phyloP scores from a whole-genome alignment of 2,329 filamentous ascomycete species.

The Tolypocladium ovalisporum region DNA sequence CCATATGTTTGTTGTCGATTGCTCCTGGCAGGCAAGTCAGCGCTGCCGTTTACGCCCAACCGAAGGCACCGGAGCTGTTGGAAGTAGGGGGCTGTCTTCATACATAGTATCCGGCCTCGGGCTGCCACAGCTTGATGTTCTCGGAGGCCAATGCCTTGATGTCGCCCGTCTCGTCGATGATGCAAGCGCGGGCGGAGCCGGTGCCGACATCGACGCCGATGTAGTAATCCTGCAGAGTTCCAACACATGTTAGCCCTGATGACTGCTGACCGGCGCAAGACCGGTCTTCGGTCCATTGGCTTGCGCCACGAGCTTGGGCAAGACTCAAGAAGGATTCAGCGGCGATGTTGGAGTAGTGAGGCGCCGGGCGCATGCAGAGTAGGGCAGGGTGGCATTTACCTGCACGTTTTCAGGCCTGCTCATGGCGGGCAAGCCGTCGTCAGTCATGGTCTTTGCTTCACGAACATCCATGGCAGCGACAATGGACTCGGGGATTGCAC shows the following conservation, averaged over 20 bases:
- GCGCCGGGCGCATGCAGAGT: neutral
- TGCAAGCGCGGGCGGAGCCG: constrained; percentile 87
- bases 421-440: constrained; percentile 11
- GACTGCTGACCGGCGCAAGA: neutral
- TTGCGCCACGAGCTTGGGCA: neutral
- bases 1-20: constrained; percentile 98
- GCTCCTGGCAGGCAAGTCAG: constrained; percentile 47
- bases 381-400: constrained; percentile 10
- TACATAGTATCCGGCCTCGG: constrained; percentile 65
- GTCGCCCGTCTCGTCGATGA: constrained; percentile 85
- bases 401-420: constrained; percentile 22
- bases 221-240: constrained; percentile 38
- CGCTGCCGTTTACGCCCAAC: neutral
- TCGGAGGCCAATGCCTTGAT: constrained; percentile 68
- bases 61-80: neutral
- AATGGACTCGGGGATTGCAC: neutral
- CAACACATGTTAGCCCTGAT: neutral
- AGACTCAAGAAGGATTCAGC: neutral
- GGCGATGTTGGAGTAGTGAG: neutral
- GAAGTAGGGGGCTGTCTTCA: constrained; percentile 10
- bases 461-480: constrained; percentile 3
- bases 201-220: constrained; percentile 95
- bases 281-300: neutral
- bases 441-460: constrained; percentile 9
- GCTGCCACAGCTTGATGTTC: constrained; percentile 72